Evolutionary conservation across 148 eudicot species (phyloP).

Genomic region (Camellia japonica): DNA sequence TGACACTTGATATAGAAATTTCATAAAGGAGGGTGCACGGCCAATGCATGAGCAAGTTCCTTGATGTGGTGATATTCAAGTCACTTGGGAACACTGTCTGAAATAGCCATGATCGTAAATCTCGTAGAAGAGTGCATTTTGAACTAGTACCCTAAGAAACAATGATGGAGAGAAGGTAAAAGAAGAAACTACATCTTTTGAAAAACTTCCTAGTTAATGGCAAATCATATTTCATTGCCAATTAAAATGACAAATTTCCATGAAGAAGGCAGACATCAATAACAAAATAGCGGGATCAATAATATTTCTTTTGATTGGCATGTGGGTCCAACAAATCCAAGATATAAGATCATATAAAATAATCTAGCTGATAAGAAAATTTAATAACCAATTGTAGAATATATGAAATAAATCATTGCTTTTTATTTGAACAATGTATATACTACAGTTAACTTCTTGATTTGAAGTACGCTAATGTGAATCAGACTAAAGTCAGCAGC

Average conservation of each 20-base stretch:
- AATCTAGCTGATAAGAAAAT: background rate
- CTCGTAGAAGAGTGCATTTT: slow-evolving; percentile 72
- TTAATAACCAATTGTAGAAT: background rate
- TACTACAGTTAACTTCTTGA: background rate
- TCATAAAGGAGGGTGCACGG: slow-evolving; percentile 83
- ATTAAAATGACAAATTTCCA: background rate
- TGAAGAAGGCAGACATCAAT: background rate
- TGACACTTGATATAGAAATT: slow-evolving; percentile 61
- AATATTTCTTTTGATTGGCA: background rate
- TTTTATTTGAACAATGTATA: background rate
- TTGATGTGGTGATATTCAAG: slow-evolving; percentile 47
- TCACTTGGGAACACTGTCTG: slow-evolving; percentile 78
- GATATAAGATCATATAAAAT: background rate
- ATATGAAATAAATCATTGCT: background rate
- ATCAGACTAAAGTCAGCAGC: background rate
- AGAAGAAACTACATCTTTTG: background rate
- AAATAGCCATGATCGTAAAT: slow-evolving; percentile 77
- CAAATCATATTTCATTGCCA: background rate
- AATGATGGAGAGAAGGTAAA: background rate
- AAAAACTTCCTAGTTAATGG: background rate
- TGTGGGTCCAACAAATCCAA: background rate
- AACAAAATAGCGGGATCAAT: background rate
- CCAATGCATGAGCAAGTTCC: slow-evolving; percentile 83
- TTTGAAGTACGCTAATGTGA: background rate
- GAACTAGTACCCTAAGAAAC: slow-evolving; percentile 56